Conservation (phyloP, 2,329 filamentous ascomycete species). For the Didymella pomorum region DNA sequence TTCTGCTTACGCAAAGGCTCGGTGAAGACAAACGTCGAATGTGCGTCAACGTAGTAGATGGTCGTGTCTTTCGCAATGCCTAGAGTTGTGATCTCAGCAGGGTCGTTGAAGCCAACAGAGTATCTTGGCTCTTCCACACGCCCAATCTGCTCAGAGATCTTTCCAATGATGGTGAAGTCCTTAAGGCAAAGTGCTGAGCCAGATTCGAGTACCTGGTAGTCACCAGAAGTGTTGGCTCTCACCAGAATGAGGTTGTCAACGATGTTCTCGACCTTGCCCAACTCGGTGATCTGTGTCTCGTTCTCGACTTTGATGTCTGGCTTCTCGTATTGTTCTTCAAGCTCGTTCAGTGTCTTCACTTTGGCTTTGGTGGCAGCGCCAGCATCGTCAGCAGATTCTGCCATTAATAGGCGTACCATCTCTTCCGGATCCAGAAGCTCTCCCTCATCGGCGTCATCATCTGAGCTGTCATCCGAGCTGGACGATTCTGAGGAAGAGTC, state of each 20-base stretch:
- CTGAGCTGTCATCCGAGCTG: conserved; percentile 59
- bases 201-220: conserved; percentile 83
- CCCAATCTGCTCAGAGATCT: conserved; percentile 84
- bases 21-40: conserved; percentile 87
- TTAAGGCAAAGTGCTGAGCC: conserved; percentile 84
- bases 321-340: conserved; percentile 61
- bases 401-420: conserved; percentile 85
- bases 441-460: conserved; percentile 69
- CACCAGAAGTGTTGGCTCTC: conserved; percentile 78
- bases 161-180: conserved; percentile 79
- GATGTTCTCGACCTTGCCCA: conserved; percentile 78
- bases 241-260: conserved; percentile 83
- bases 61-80: conserved; percentile 73
- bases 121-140: conserved; percentile 87
- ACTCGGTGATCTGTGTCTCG: conserved; percentile 77
- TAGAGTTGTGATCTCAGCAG: conserved; percentile 71
- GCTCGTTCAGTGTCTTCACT: conserved; percentile 84
- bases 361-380: conserved; percentile 68
- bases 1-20: conserved; percentile 80
- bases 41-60: conserved; percentile 80
- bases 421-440: conserved; percentile 80
- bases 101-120: conserved; percentile 76
- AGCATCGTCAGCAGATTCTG: conserved; percentile 80
- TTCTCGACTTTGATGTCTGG: conserved; percentile 80
- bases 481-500: conserved; percentile 63